phyloP scores from a whole-genome alignment of 2,329 filamentous ascomycete genomes.

The Aspergillus brasiliensis region DNA sequence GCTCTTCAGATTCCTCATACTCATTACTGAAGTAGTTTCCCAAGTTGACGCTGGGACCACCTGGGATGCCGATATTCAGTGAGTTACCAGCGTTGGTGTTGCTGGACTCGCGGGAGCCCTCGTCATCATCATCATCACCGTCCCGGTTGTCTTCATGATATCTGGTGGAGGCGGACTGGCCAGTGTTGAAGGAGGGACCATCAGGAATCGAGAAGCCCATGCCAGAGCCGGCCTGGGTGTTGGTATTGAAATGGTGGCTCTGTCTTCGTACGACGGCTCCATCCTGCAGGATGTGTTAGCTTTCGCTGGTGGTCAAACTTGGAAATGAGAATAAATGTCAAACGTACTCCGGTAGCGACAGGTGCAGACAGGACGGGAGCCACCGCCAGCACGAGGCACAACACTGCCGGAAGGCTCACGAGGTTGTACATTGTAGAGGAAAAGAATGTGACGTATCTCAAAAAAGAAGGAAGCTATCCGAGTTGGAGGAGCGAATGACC shows the following conservation, averaged over 20 bases:
- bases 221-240: constrained; percentile 16
- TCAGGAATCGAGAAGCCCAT: constrained; percentile 21
- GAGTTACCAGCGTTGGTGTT: constrained; percentile 2
- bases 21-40: constrained; percentile 21
- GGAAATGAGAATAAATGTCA: not conserved
- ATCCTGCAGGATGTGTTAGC: not conserved
- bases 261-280: not conserved
- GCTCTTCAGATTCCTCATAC: constrained; percentile 21
- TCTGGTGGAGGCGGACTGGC: not conserved
- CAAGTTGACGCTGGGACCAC: constrained; percentile 26
- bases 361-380: constrained; percentile 34
- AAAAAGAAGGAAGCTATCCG: constrained; percentile 13
- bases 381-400: constrained; percentile 34
- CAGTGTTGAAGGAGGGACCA: constrained; percentile 16
- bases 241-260: constrained; percentile 2
- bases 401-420: constrained; percentile 30
- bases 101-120: not conserved
- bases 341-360: constrained; percentile 22
- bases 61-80: constrained; percentile 24
- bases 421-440: constrained; percentile 26
- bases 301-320: constrained; percentile 5
- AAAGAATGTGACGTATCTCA: not conserved
- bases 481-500: constrained; percentile 6
- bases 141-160: not conserved
- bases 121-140: not conserved